These are phyloP conservation scores for Stachybotrys chartarum DNA, from an alignment of 2,329 filamentous ascomycete species.

Conservation along the genomic window DNA sequence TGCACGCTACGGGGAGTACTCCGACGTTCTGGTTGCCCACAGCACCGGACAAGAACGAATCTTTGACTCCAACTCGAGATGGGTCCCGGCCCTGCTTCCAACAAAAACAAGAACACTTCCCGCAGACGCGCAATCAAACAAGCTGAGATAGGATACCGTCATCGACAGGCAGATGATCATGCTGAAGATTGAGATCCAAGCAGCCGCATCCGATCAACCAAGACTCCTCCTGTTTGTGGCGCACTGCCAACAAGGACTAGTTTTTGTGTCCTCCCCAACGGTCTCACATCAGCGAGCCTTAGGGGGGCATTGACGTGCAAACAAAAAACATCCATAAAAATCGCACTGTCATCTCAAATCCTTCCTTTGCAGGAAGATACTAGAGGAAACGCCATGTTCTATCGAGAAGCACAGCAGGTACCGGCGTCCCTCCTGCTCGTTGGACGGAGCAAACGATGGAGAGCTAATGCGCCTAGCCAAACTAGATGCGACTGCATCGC, in stretches of 20 bases:
- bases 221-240: slow-evolving; percentile 66
- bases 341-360: slow-evolving; percentile 56
- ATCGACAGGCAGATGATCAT: slow-evolving; percentile 1
- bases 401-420: slow-evolving; percentile 20
- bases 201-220: slow-evolving; percentile 1
- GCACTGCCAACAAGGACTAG: slow-evolving; percentile 84
- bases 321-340: slow-evolving; percentile 98
- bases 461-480: slow-evolving; percentile 53
- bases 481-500: slow-evolving; percentile 38
- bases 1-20: neutral
- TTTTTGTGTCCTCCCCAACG: slow-evolving; percentile 84
- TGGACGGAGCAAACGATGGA: slow-evolving; percentile 33
- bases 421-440: slow-evolving; percentile 42
- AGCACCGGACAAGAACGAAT: slow-evolving; percentile 72
- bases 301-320: slow-evolving; percentile 65
- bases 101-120: neutral
- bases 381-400: slow-evolving; percentile 37
- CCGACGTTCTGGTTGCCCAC: slow-evolving; percentile 8
- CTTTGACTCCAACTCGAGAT: slow-evolving; percentile 93
- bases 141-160: slow-evolving; percentile 10
- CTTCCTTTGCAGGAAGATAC: slow-evolving; percentile 28
- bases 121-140: neutral
- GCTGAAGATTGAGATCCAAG: neutral
- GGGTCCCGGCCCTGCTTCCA: slow-evolving; percentile 56
- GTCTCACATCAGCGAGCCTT: slow-evolving; percentile 21